Evolutionary conservation across 352 stramenopile species (phyloP).

Genomic region (Globisporangium alternatum): DNA sequence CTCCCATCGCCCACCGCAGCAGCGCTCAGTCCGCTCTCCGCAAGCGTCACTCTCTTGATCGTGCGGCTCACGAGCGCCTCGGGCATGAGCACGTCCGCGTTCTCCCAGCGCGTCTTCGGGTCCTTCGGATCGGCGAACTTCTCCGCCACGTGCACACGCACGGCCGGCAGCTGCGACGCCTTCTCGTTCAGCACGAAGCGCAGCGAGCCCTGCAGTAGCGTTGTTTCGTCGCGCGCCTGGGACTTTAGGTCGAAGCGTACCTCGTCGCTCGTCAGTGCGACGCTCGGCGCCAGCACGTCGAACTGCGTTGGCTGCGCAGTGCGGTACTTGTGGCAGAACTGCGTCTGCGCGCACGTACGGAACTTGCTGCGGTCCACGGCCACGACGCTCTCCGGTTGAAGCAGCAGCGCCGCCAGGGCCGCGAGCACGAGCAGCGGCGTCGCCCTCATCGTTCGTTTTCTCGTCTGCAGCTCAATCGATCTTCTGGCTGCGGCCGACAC

Average conservation of each 20-base stretch:
- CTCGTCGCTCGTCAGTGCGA: constrained; percentile 26
- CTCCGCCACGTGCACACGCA: constrained; percentile 59
- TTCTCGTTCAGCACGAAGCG: constrained; percentile 48
- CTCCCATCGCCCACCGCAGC: constrained; percentile 17
- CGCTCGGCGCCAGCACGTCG: constrained; percentile 31
- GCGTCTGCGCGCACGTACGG: constrained; percentile 95
- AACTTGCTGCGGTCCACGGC: constrained; percentile 98
- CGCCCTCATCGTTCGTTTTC: constrained; percentile 9
- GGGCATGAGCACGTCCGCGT: constrained; percentile 39
- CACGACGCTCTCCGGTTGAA: constrained; percentile 1
- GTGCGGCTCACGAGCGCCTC: constrained; percentile 31
- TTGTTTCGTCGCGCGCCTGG: constrained; percentile 19
- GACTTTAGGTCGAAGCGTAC: constrained; percentile 45
- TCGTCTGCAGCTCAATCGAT: constrained; percentile 1
- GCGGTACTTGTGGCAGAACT: constrained; percentile 92
- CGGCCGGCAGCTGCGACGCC: constrained; percentile 33
- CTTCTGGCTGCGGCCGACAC: constrained; percentile 3
- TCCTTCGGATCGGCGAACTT: constrained; percentile 49
- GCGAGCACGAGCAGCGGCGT: background rate
- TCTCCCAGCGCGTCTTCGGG: constrained; percentile 57
- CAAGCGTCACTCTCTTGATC: constrained; percentile 30
- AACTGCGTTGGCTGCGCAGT: constrained; percentile 30
- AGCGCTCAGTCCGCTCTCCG: constrained; percentile 32
- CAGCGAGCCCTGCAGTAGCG: constrained; percentile 39
- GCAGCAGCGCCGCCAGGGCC: background rate